Conservation (phyloP, 768 basidiomycete species). For the Collybia nuda region DNA sequence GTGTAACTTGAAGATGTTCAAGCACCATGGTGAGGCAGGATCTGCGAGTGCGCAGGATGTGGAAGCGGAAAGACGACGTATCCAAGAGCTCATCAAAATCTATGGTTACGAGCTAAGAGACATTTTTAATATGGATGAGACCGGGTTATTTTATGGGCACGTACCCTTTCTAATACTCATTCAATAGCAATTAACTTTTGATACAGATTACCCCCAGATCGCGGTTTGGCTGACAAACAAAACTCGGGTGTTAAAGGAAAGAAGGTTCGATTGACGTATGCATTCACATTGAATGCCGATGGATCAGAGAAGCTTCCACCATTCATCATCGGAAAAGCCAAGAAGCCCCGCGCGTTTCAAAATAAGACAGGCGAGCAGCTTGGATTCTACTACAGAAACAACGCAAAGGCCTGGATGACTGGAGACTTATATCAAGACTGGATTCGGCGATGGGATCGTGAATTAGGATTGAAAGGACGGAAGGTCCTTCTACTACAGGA, state of each 20-base stretch:
- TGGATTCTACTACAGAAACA: background rate
- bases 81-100: conserved; percentile 26
- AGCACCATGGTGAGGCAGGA: conserved; percentile 32
- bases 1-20: conserved; percentile 22
- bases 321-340: background rate
- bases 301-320: background rate
- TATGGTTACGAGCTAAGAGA: conserved; percentile 24
- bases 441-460: too few relatives aligned
- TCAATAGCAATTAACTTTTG: background rate
- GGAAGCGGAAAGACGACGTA: conserved; percentile 17
- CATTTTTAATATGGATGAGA: conserved; percentile 37
- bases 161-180: background rate
- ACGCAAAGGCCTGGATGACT: conserved; percentile 10
- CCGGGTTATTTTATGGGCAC: conserved; percentile 25
- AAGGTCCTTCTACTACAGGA: conserved; percentile 20
- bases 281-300: conserved; percentile 29
- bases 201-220: conserved; percentile 29
- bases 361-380: conserved; percentile 1
- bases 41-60: conserved; percentile 21
- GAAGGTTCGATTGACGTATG: background rate
- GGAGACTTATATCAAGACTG: conserved; percentile 2
- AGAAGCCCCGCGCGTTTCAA: conserved; percentile 2
- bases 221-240: conserved; percentile 21
- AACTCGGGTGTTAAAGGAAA: conserved; percentile 29
- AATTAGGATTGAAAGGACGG: conserved; percentile 8